Evolutionary conservation across 2,329 filamentous ascomycete species (phyloP), one percentile per base, ranked within the genome.

Genomic region (Sphaerulina vaccinii): DNA sequence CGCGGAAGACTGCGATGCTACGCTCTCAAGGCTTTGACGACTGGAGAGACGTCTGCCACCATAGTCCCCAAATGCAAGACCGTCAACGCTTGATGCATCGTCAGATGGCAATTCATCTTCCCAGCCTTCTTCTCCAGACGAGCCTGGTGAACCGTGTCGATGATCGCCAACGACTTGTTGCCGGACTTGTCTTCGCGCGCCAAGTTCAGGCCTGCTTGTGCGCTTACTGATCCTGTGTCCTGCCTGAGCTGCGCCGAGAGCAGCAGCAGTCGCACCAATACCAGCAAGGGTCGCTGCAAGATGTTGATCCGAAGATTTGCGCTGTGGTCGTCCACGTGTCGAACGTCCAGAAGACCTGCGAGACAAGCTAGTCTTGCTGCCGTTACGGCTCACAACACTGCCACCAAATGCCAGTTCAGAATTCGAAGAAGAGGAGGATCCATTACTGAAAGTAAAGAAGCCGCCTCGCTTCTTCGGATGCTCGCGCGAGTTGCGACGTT

Each of bases 21-120:
- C 68, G 9, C 80, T 82, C 43, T 80, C 79, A 33, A 70, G 67
- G 53, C 79, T 82, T 56, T 75, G 67, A 32, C 67, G 68, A 23
- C 66, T 60, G 59, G 64, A 67, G 44, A 69, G 70, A 11, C 23
- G 45, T 23, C 67, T 70, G 45, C 64, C 60, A 21, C 67, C 65
- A 27, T 70, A 70, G 40, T 75, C 76, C 36, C 84, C 84, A 60
- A 84, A 87, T 1, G 83, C 83, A 48, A 87, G 74, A 21, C 71
- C 81, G 23, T 78, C 80, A 60, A 79, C 77, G 65, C 78, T 82
- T 27, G 73, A 76, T n/a, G 72, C 72, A 37, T 78, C 75, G 36
- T 79, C 78, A 40, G 78, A 77, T n/a, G 76, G 62, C 8, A 65
- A 51, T 55, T 68, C 75, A 55, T 81, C 80, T 57, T 82, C 78